These are phyloP conservation scores for Pseudocercospora crystallina DNA, from an alignment of 2,329 filamentous ascomycete genomes.

Conservation along the genomic window DNA sequence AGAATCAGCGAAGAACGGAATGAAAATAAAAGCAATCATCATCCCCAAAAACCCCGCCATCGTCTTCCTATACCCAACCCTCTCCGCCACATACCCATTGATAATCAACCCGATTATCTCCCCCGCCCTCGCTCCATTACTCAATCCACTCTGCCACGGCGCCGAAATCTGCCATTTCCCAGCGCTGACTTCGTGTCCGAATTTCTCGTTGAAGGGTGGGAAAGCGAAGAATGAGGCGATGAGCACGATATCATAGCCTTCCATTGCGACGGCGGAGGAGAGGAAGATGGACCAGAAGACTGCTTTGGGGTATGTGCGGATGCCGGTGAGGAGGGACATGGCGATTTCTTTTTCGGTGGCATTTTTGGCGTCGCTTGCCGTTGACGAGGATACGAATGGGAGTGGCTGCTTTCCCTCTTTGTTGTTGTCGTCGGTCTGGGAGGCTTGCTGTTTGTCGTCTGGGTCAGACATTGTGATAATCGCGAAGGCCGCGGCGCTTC, in stretches of 20 bases:
- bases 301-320: conserved; percentile 37
- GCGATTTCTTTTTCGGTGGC: too few species aligned
- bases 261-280: conserved; percentile 42
- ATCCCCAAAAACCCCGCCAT: conserved; percentile 58
- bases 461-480: too few species aligned
- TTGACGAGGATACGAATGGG: too few species aligned
- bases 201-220: conserved; percentile 35
- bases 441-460: too few species aligned
- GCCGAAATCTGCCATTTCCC: conserved; percentile 52
- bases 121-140: conserved; percentile 58
- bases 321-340: too few species aligned
- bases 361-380: too few species aligned
- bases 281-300: conserved; percentile 40
- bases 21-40: conserved; percentile 57
- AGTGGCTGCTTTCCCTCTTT: too few species aligned
- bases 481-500: too few species aligned
- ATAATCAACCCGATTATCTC: conserved; percentile 67
- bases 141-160: conserved; percentile 58
- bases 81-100: conserved; percentile 64
- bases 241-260: conserved; percentile 42
- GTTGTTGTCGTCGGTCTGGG: too few species aligned
- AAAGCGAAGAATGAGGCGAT: conserved; percentile 37
- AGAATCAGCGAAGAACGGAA: conserved; percentile 43
- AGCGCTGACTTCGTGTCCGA: conserved; percentile 40
- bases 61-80: conserved; percentile 46